Percentiles rank a stretch among this genome's conserved stretches.
These are phyloP conservation scores for Skeletonema marinoi DNA, from an alignment of 108 stramenopile genomes.

Conservation along the genomic window DNA sequence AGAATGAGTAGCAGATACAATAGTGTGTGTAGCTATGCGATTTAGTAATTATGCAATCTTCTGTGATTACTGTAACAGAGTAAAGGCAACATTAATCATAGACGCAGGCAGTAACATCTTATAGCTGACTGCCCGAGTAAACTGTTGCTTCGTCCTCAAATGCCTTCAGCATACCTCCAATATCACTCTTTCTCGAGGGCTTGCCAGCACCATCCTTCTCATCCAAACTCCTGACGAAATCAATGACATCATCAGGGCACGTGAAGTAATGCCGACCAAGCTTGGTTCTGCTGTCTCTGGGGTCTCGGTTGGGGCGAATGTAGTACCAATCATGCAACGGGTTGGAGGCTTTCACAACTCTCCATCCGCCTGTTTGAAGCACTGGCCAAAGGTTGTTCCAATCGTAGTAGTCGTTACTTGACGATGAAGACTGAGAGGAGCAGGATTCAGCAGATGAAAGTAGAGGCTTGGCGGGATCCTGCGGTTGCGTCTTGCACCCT, in stretches of 20 bases:
- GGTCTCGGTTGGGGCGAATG: slow-evolving; percentile 33
- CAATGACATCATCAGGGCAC: slow-evolving; percentile 20
- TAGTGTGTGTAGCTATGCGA: no score
- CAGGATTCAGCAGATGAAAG: slow-evolving; percentile 18
- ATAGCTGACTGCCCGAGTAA: background rate
- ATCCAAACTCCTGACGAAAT: slow-evolving; percentile 15
- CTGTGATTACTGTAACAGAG: background rate
- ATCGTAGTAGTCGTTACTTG: slow-evolving; percentile 4
- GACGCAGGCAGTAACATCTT: background rate
- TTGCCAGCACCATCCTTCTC: slow-evolving; percentile 9
- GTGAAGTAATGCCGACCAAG: slow-evolving; percentile 34
- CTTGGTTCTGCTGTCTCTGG: slow-evolving; percentile 10
- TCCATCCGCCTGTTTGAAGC: slow-evolving; percentile 36
- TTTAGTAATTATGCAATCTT: background rate
- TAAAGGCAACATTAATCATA: background rate
- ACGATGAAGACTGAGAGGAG: background rate
- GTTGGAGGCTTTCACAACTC: slow-evolving; percentile 25
- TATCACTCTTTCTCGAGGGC: slow-evolving; percentile 21
- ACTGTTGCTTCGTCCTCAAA: slow-evolving; percentile 35
- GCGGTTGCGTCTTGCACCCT: slow-evolving; percentile 32
- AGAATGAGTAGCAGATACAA: no score
- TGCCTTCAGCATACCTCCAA: slow-evolving; percentile 4
- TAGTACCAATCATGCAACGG: slow-evolving; percentile 41
- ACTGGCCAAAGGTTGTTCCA: slow-evolving; percentile 40
- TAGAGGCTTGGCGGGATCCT: slow-evolving; percentile 39